Evolutionary conservation across 352 stramenopile species (phyloP).

Genomic region (Phytophthora sp.): DNA sequence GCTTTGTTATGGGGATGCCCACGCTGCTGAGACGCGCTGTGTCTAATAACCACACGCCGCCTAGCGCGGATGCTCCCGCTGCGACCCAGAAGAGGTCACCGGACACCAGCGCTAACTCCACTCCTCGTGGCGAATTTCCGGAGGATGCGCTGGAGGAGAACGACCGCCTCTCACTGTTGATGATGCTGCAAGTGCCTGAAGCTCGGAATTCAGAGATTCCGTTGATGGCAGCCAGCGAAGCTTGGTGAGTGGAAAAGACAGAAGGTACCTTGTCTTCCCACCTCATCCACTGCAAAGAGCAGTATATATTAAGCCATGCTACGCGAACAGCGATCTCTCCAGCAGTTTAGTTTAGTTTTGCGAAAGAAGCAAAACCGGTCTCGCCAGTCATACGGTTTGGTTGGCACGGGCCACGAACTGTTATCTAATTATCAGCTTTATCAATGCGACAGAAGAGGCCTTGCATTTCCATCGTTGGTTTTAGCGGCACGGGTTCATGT

Average conservation of each 20-base stretch:
- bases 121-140: conserved; percentile 19
- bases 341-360: conserved; percentile 25
- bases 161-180: conserved; percentile 63
- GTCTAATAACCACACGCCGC: conserved; percentile 29
- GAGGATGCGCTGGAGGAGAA: conserved; percentile 50
- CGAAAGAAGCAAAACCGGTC: conserved; percentile 33
- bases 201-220: conserved; percentile 58
- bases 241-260: conserved; percentile 30
- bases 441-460: conserved; percentile 14
- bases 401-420: conserved; percentile 15
- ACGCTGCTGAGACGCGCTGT: conserved; percentile 57
- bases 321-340: conserved; percentile 3
- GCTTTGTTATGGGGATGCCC: conserved; percentile 71
- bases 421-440: conserved; percentile 38
- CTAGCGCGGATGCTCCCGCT: conserved; percentile 10
- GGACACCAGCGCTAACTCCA: conserved; percentile 34
- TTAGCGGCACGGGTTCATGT: background rate
- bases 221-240: conserved; percentile 62
- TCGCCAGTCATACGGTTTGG: background rate
- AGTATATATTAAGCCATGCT: conserved; percentile 39
- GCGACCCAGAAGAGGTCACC: conserved; percentile 33
- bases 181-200: conserved; percentile 70
- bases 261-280: background rate
- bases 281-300: conserved; percentile 24
- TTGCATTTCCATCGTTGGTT: conserved; percentile 20